phyloP scores from a whole-genome alignment of 345 rosid genomes.

The Euphorbia pulcherrima region DNA sequence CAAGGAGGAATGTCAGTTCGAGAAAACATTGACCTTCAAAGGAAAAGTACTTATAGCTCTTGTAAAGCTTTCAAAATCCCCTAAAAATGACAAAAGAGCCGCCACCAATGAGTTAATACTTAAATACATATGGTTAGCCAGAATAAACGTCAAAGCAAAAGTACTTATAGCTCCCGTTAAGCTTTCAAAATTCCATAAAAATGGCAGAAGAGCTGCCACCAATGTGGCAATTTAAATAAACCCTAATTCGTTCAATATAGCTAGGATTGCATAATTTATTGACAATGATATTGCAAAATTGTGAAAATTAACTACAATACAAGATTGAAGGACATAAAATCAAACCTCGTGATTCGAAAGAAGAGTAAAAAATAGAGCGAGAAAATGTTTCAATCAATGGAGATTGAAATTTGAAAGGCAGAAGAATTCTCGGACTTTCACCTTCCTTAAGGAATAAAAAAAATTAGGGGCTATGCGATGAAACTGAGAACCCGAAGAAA shows the following conservation, averaged over 20 bases:
- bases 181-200: too few species aligned
- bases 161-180: too few species aligned
- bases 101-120: too few species aligned
- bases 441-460: neutral
- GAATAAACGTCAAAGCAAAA: too few species aligned
- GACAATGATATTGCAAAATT: neutral
- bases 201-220: too few species aligned
- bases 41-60: too few species aligned
- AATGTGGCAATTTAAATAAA: neutral
- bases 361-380: neutral
- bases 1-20: too few species aligned
- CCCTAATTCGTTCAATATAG: neutral
- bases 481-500: neutral
- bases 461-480: neutral
- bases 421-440: neutral
- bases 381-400: neutral
- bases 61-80: too few species aligned
- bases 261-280: neutral
- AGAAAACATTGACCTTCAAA: too few species aligned
- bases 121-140: too few species aligned
- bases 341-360: conserved; percentile 4
- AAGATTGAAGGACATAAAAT: neutral
- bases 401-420: conserved; percentile 2
- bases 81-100: too few species aligned
- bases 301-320: neutral